Base-by-base conservation (phyloP, 495 filamentous ascomycete genomes). In the Podospora didyma region DNA sequence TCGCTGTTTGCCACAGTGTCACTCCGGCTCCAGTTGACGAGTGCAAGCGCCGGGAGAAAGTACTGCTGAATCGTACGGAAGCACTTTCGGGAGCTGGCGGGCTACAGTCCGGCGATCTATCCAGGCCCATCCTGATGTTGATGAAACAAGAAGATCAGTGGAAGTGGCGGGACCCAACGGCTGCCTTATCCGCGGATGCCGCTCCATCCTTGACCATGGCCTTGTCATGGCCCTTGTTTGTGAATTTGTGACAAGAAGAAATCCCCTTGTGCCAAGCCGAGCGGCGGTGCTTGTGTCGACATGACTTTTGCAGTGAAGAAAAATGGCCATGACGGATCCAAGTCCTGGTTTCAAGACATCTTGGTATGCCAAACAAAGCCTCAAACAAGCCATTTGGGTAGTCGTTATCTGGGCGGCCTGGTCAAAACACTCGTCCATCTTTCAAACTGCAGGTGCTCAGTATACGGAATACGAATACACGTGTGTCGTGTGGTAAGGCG, bases 191-290 rank as follows among this genome's bases (percentile, higher is more conserved):
- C 48, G n/a, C 16, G 47, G 21, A 3, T 26, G 23, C 2, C 12
- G 20, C n/a, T 49, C 23, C 47, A 11, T 49, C 16, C 47, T 31
- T 2, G 23, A 31, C 20, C n/a, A 22, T 22, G 11, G 28, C 23
- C 16, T 22, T 49, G 56, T 22, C 14, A 47, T 54, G 45, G 39
- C 37, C 51, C 50, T 51, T 24, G 14, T 20, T 39, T 42, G 17
- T 20, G 57, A 51, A 34, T 34, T 19, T 46, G 59, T 61, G 54
- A 26, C 21, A 46, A 24, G 28, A 23, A 16, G 49, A 22, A 50
- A 7, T 20, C n/a, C 22, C 48, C 46, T 55, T 54, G 51, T 31
- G 51, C n/a, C n/a, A n/a, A n/a, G 26, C 3, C 9, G n/a, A 17
- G 39, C 39, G 39, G 39, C 39, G 39, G 39, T 42, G 39, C n/a